Conservation (phyloP, 345 rosid genomes). For the Camelina laxa region DNA sequence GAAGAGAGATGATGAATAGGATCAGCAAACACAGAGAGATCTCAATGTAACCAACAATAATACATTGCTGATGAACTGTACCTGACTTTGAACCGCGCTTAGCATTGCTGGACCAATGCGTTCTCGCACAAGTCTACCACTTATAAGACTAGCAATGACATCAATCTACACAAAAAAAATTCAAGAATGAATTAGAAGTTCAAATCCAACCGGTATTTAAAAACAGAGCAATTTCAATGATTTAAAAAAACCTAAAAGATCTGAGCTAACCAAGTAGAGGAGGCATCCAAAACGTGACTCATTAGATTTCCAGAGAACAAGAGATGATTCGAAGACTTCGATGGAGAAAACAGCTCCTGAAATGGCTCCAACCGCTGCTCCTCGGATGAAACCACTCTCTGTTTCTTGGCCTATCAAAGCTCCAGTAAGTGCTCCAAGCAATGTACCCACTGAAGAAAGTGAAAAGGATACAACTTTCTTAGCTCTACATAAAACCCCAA, state of each 20-base stretch:
- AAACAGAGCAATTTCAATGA: neutral
- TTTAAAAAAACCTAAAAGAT: neutral
- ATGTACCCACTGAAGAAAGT: conserved; percentile 79
- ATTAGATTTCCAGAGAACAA: conserved; percentile 92
- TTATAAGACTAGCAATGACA: conserved; percentile 95
- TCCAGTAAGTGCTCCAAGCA: conserved; percentile 98
- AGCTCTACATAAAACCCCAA: conserved; percentile 12
- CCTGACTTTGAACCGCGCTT: conserved; percentile 99
- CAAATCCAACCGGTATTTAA: neutral
- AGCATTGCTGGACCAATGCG: conserved; percentile 99
- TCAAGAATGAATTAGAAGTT: conserved; percentile 19
- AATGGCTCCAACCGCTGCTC: conserved; percentile 97
- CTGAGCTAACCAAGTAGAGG: conserved; percentile 83
- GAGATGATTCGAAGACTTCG: conserved; percentile 97
- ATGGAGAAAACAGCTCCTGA: conserved; percentile 99
- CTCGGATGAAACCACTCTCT: conserved; percentile 96
- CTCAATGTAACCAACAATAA: conserved; percentile 3
- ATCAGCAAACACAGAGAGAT: conserved; percentile 18
- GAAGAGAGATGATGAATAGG: neutral
- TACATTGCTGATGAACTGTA: conserved; percentile 31
- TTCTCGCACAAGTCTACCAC: conserved; percentile 98
- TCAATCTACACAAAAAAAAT: conserved; percentile 65
- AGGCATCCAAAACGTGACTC: conserved; percentile 91
- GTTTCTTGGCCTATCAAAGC: conserved; percentile 99
- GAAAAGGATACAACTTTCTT: conserved; percentile 23